Base-by-base conservation (phyloP, 2,329 filamentous ascomycete genomes). In the Pseudocercospora macadamiae region DNA sequence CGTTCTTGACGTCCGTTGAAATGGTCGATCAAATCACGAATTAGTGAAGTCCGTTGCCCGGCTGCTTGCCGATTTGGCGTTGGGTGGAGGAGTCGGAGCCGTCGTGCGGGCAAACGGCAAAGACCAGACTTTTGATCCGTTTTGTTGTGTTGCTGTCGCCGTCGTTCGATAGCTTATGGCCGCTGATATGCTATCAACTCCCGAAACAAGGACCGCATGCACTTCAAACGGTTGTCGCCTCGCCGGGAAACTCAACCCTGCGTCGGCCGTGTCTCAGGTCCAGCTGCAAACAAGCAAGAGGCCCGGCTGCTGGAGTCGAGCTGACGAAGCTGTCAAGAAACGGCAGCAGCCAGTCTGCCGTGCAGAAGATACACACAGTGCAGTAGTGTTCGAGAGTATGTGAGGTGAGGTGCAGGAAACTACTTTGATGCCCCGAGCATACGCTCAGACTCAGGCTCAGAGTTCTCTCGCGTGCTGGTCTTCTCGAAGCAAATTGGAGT, bases 201-300 rank as follows among this genome's bases (percentile, higher is more conserved):
- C 34, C 37, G 14, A 32, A 54, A 45, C 39, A 21, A 25, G 39
- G 39, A 45, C 16, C 12, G 39, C 6, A 45, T 26, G n/a, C 47
- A 54, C 30, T 30, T 59, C 56, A 59, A 59, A 59, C 56, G 56
- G 30, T 30, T 16, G 44, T 54, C 30, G 56, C 51, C 28, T 21
- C 56, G 49, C 18, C 36, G 21, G 39, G 12, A 45, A 45, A 45
- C 12, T 25, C 21, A 47, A 47, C 23, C 42, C 42, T 47, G 42
- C 42, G 23, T 45, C 39, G 39, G 39, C 16, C 16, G 39, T 44
- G 39, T 44, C 10, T 44, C 39, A 44, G 39, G 39, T 44, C 18
- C 10, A 16, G 39, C 16, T 21, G 39, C 8, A 44, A 23, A 44
- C 18, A 23, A 44, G 37, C 37, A 42, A 42, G n/a, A 19, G 18